Percentiles rank a stretch among this genome's conserved stretches.
Evolutionary conservation across 768 basidiomycete genomes (phyloP).

Genomic region (Auriscalpium microsporum): DNA sequence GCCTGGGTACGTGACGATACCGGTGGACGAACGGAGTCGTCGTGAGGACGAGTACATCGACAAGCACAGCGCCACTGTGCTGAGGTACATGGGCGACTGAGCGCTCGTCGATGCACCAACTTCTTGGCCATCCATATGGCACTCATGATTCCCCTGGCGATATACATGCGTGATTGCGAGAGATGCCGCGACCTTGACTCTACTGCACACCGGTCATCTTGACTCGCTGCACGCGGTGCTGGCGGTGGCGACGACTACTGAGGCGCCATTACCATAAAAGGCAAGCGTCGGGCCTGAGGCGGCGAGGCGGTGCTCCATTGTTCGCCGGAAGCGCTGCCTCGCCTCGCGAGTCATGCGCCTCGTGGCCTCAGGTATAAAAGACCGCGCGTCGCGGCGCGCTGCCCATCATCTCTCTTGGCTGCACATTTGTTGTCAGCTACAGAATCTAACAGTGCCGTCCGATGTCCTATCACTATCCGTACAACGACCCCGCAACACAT

Average conservation of each 20-base stretch:
- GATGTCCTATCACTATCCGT: conserved; percentile 13
- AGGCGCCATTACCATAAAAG: neutral
- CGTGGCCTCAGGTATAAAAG: conserved; percentile 6
- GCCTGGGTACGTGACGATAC: neutral
- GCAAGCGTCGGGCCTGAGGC: neutral
- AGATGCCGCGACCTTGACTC: no score
- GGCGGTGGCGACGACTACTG: no score
- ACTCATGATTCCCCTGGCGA: no score
- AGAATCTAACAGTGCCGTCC: neutral
- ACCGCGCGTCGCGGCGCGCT: neutral
- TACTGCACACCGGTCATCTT: no score
- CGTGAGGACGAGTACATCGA: conserved; percentile 1
- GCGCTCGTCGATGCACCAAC: no score
- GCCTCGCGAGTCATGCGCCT: conserved; percentile 4
- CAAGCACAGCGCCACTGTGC: neutral
- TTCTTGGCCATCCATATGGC: no score
- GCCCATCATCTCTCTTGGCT: conserved; percentile 6
- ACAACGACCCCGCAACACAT: conserved; percentile 1
- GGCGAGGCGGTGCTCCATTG: conserved; percentile 8
- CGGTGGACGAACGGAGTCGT: neutral
- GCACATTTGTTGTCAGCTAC: conserved; percentile 4
- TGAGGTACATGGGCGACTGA: neutral
- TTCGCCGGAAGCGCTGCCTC: conserved; percentile 8
- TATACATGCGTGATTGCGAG: no score
- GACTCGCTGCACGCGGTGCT: no score